Evolutionary conservation across 495 filamentous ascomycete species (phyloP).

Genomic region (Hypoxylon lenormandii): DNA sequence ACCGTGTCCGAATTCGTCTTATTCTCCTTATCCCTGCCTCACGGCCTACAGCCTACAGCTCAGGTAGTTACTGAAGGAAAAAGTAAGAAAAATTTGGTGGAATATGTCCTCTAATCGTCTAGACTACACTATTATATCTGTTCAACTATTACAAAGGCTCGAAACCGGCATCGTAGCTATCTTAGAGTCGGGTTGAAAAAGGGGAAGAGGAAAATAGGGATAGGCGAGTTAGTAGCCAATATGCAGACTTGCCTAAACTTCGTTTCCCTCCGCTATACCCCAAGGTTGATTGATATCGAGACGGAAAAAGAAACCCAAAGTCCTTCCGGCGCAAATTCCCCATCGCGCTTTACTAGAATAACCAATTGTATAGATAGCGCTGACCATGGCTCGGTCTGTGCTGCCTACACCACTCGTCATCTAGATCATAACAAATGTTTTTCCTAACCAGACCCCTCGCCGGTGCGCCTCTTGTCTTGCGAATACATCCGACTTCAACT

Average conservation of each 20-base stretch:
- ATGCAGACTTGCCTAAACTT: conserved; percentile 8
- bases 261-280: conserved; percentile 4
- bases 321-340: too few species aligned
- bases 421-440: conserved; percentile 26
- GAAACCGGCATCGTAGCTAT: neutral
- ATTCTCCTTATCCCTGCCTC: conserved; percentile 15
- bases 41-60: neutral
- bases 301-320: conserved; percentile 7
- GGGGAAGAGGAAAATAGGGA: neutral
- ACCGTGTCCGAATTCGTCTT: neutral
- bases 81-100: too few species aligned
- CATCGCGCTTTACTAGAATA: conserved; percentile 16
- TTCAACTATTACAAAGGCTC: conserved; percentile 3
- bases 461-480: conserved; percentile 39
- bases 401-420: conserved; percentile 12
- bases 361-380: conserved; percentile 17
- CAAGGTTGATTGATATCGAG: too few species aligned
- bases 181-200: neutral
- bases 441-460: conserved; percentile 30
- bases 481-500: conserved; percentile 27
- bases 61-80: too few species aligned
- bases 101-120: neutral
- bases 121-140: neutral
- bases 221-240: conserved; percentile 8
- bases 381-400: neutral